Percentiles rank a stretch among this genome's conserved stretches.
phyloP scores from a whole-genome alignment of 2,329 filamentous ascomycete genomes.

The Ceratocystis smalleyi region DNA sequence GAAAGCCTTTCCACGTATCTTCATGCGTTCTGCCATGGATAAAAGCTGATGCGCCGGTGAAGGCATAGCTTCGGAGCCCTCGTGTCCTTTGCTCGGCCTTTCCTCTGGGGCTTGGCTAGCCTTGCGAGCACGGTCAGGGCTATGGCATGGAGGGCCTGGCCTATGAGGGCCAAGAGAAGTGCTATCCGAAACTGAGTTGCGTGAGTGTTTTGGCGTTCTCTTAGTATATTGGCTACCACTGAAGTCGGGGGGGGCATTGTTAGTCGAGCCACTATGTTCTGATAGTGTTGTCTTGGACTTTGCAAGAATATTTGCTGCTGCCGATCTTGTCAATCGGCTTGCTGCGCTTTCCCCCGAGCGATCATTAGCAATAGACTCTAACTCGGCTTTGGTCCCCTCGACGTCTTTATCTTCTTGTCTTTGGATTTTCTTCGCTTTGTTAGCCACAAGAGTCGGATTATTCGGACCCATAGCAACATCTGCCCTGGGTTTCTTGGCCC shows the following conservation, averaged over 20 bases:
- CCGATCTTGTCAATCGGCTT: background rate
- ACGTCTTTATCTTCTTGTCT: conserved; percentile 1
- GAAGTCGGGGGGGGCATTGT: background rate
- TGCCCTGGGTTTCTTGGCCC: background rate
- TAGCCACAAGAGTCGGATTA: conserved; percentile 15
- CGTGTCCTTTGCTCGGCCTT: conserved; percentile 19
- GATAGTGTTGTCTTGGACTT: background rate
- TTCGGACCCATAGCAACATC: background rate
- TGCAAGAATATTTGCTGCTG: background rate
- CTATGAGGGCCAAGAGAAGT: background rate
- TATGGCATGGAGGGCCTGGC: background rate
- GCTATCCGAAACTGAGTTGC: background rate
- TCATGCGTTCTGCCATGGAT: conserved; percentile 44
- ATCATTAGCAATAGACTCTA: background rate
- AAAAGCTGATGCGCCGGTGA: conserved; percentile 25
- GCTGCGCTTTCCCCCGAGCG: background rate
- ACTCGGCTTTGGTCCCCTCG: background rate
- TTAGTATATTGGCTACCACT: background rate
- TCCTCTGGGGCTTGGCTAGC: background rate
- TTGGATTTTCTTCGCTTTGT: background rate
- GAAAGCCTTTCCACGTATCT: conserved; percentile 36
- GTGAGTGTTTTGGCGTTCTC: background rate
- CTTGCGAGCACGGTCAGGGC: background rate
- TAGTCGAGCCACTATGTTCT: background rate
- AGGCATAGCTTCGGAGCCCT: background rate